Evolutionary conservation across 2,329 filamentous ascomycete species (phyloP).

Genomic region (Malbranchea zuffiana): DNA sequence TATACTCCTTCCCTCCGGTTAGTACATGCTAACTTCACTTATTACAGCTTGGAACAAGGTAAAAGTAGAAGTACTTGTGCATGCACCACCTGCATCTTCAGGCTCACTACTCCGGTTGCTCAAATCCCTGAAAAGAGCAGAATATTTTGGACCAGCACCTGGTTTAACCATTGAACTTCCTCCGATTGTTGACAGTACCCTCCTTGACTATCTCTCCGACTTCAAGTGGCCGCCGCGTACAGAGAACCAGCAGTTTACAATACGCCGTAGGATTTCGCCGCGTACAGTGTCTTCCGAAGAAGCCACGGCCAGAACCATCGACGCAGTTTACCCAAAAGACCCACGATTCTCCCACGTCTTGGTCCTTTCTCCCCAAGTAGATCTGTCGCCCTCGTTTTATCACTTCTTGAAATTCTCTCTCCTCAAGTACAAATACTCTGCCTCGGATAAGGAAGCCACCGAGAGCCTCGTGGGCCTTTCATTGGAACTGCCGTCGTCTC

Average conservation of each 20-base stretch:
- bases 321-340: constrained; percentile 73
- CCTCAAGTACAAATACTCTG: constrained; percentile 66
- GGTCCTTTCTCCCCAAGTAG: constrained; percentile 69
- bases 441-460: constrained; percentile 32
- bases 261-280: constrained; percentile 62
- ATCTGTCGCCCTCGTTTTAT: constrained; percentile 71
- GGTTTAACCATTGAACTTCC: constrained; percentile 79
- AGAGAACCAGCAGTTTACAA: constrained; percentile 44
- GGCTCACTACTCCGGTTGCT: constrained; percentile 68
- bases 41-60: constrained; percentile 62
- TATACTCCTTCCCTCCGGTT: background rate
- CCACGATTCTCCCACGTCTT: constrained; percentile 61
- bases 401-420: constrained; percentile 74
- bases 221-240: constrained; percentile 57
- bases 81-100: constrained; percentile 58
- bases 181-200: constrained; percentile 52
- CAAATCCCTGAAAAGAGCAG: constrained; percentile 60
- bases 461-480: constrained; percentile 64
- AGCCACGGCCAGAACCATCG: constrained; percentile 63
- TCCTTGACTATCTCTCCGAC: constrained; percentile 50
- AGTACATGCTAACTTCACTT: constrained; percentile 13
- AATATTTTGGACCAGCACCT: constrained; percentile 61
- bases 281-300: constrained; percentile 54
- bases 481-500: constrained; percentile 55
- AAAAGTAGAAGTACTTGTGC: constrained; percentile 71